Evolutionary conservation across 2,329 filamentous ascomycete genomes (phyloP).

Genomic region (Graphilbum sp.): DNA sequence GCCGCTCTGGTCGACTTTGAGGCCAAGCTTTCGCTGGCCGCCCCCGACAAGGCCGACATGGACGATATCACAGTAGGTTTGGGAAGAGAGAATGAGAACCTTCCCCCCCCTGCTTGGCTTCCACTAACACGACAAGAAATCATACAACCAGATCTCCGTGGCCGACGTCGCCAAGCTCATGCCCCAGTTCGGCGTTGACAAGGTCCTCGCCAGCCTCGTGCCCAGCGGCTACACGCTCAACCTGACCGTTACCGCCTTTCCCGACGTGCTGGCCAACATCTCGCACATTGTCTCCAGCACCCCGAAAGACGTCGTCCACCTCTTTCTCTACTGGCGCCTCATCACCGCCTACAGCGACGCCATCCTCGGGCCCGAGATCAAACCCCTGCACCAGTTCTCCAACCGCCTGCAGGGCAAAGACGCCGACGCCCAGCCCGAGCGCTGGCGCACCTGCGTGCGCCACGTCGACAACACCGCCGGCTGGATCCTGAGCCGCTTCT

Average conservation of each 20-base stretch:
- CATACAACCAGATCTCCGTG: constrained; percentile 47
- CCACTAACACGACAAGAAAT: constrained; percentile 24
- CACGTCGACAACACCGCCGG: constrained; percentile 30
- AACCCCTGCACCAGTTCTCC: constrained; percentile 41
- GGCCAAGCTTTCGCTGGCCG: background rate
- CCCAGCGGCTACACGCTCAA: constrained; percentile 32
- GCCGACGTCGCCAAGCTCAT: constrained; percentile 36
- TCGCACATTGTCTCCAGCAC: constrained; percentile 37
- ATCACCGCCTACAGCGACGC: constrained; percentile 34
- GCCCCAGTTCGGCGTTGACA: constrained; percentile 37
- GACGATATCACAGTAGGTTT: constrained; percentile 7
- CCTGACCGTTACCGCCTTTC: constrained; percentile 41
- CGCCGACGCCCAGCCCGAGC: constrained; percentile 42
- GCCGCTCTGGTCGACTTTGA: constrained; percentile 12
- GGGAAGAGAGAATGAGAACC: no score
- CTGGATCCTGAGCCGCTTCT: constrained; percentile 58
- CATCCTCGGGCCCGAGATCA: constrained; percentile 42
- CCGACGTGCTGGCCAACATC: constrained; percentile 42
- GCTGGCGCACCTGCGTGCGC: constrained; percentile 48
- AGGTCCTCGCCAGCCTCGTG: constrained; percentile 33
- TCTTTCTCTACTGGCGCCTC: constrained; percentile 49
- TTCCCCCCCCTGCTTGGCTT: background rate
- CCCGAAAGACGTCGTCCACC: constrained; percentile 36
- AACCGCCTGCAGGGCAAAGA: constrained; percentile 45
- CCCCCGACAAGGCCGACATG: constrained; percentile 5